phyloP scores from a whole-genome alignment of 2,329 filamentous ascomycete species.

The Fusarium subtropicale region DNA sequence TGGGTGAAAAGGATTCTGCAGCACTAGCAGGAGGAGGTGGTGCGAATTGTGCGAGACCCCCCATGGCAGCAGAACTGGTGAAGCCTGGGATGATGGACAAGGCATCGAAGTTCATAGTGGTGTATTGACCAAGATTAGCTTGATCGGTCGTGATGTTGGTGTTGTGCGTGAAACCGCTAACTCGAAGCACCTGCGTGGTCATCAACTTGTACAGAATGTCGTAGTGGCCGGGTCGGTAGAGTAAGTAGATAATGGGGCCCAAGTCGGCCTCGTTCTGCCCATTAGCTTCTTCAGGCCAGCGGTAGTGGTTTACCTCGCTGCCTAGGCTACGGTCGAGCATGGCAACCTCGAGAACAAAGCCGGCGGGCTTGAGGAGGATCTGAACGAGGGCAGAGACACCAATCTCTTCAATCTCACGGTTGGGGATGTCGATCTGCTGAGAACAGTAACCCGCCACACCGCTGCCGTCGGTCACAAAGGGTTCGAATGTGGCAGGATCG shows the following conservation, averaged over 20 bases:
- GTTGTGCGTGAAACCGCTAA: conserved; percentile 59
- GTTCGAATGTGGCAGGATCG: conserved; percentile 74
- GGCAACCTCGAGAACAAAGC: conserved; percentile 85
- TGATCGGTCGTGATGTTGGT: conserved; percentile 58
- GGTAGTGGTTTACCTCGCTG: conserved; percentile 77
- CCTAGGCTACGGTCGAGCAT: conserved; percentile 91
- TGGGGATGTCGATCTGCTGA: conserved; percentile 76
- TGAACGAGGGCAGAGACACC: conserved; percentile 82
- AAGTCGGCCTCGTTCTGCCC: conserved; percentile 57
- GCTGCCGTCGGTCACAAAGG: conserved; percentile 74
- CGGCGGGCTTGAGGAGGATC: conserved; percentile 81
- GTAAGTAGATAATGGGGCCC: conserved; percentile 66
- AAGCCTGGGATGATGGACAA: conserved; percentile 63
- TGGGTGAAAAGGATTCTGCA: conserved; percentile 50
- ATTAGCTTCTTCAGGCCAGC: conserved; percentile 68
- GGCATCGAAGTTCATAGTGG: conserved; percentile 57
- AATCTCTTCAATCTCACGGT: conserved; percentile 91
- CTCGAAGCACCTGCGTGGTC: conserved; percentile 66
- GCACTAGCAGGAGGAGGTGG: conserved; percentile 49
- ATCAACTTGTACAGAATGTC: conserved; percentile 83
- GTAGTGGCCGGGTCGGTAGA: conserved; percentile 85
- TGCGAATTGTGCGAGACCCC: conserved; percentile 51
- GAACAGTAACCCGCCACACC: conserved; percentile 75
- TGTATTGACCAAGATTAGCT: conserved; percentile 55
- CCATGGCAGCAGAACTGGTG: conserved; percentile 25